Base-by-base conservation (phyloP, 768 basidiomycete genomes). In the Amanita pseudoporphyria region DNA sequence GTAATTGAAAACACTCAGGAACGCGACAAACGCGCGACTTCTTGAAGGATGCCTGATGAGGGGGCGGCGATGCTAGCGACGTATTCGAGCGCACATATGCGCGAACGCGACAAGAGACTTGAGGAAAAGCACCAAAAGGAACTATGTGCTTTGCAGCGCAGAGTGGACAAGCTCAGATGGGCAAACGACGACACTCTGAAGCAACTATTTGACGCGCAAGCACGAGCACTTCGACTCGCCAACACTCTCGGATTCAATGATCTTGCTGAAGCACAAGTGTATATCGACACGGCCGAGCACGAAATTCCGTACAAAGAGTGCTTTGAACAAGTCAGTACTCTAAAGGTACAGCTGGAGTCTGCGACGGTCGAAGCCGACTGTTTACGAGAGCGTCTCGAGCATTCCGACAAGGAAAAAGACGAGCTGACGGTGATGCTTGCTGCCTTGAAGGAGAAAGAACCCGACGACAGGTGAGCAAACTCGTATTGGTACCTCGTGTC, bases 241-340 rank as follows among this genome's bases (percentile, higher is more conserved):
- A 54, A 58, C 6, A 60, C 60, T 1, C 64, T 80, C 38, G 78
- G 76, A 0, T 78, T 74, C 53, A 53, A 58, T 2, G 64, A 70
- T 42, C 56, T 74, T 2, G 62, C 60, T 9, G 74, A 76, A 26
- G 72, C 74, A 0, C 69, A 75, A 47, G 59, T 66, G 6, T 58
- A 61, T 7, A 59, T 76, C 26, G 68, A 72, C 31, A 63, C 66
- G 2, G 57, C 66, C 2, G 69, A 68, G 33, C 49, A 62, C 18
- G 64, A 64, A 4, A 44, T 63, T 0, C 53, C 66, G 3, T 73
- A 69, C 48, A 62, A 61, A 47, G 65, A 68, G 14, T 65, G 65
- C 50, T 54, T 69, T 21, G 64, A 67, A 24, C 66, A 64, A 9
- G 56, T 69, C 30, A 62, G 66, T 13, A 51, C 19, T 3, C 55